Base-by-base conservation (phyloP, 352 stramenopile genomes). In the Globisporangium iwayamae region DNA sequence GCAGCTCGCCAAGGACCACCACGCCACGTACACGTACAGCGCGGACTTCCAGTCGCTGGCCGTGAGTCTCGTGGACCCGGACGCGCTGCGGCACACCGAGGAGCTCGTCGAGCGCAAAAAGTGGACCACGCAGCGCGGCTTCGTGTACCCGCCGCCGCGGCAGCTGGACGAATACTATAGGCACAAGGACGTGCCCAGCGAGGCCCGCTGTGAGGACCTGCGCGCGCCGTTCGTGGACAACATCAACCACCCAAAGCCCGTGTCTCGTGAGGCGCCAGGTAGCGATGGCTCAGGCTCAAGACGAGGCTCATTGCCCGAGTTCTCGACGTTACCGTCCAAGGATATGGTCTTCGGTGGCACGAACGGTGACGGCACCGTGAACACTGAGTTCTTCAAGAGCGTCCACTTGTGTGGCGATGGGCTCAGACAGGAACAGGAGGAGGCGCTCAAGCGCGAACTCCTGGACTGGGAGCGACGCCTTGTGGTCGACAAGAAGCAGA, bases 351-450 rank as follows among this genome's bases (percentile, higher is more conserved):
- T 97, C 60, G 90, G 90, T 16, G 88, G 87, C 28, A 90, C 89
- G 18, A 87, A 97, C 59, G 74, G 70, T 5, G 84, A 90, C 63
- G 85, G 76, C 11, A 82, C 65, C 0, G 70, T 73, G 8, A 90
- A 96, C 51, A 22, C 62, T 0, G 78, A 93, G 28, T 96, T 93
- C 66, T 96, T 96, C 50, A 70, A 75, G 16, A 94, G 81, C 50
- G 90, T 97, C 2, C 90, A 97, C 63, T 67, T 97, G 20, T 90
- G 82, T 34, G 88, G 89, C 30, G 88, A 96, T 36, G 84, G 80
- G 0, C 71, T 94, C 20, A 80, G 79, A 34, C 68, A 73, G 22
- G 85, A 95, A 53, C 91, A 91, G 74, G 77, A 93, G 28, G 83
- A 90, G 13, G 82, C 81, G 9, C 76, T 86, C 2, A 68, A 81